These are phyloP conservation scores for Cardamine resedifolia DNA, from an alignment of 345 rosid species.

Conservation along the genomic window DNA sequence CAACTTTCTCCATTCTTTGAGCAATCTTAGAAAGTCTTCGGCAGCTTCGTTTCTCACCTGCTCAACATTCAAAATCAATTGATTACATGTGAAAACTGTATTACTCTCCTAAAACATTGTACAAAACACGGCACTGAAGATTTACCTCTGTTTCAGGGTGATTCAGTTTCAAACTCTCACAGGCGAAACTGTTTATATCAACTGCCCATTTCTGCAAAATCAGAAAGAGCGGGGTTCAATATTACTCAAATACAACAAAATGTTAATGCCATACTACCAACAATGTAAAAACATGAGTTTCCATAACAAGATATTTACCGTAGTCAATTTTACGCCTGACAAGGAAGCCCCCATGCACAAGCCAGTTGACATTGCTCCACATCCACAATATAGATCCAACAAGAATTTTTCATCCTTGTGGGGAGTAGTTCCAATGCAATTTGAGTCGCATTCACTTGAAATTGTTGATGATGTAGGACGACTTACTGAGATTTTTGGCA, in stretches of 20 bases:
- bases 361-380: slow-evolving; percentile 57
- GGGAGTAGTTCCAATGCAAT: neutral
- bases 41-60: slow-evolving; percentile 41
- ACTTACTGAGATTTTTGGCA: slow-evolving; percentile 28
- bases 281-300: neutral
- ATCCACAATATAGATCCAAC: slow-evolving; percentile 47
- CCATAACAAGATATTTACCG: slow-evolving; percentile 27
- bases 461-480: slow-evolving; percentile 35
- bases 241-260: neutral
- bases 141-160: slow-evolving; percentile 48
- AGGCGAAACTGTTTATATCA: slow-evolving; percentile 42
- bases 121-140: neutral
- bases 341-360: slow-evolving; percentile 46
- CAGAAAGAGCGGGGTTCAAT: neutral
- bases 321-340: slow-evolving; percentile 39
- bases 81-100: neutral
- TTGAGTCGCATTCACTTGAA: slow-evolving; percentile 42
- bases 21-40: slow-evolving; percentile 28
- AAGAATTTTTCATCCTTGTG: slow-evolving; percentile 28
- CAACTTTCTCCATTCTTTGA: slow-evolving; percentile 36
- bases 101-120: neutral
- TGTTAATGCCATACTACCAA: neutral
- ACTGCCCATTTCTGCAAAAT: slow-evolving; percentile 47
- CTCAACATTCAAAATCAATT: neutral
- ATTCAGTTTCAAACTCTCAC: slow-evolving; percentile 41